Base-by-base conservation (phyloP, 192 early-diverging fungal genomes). In the Umbelopsis ramanniana region DNA sequence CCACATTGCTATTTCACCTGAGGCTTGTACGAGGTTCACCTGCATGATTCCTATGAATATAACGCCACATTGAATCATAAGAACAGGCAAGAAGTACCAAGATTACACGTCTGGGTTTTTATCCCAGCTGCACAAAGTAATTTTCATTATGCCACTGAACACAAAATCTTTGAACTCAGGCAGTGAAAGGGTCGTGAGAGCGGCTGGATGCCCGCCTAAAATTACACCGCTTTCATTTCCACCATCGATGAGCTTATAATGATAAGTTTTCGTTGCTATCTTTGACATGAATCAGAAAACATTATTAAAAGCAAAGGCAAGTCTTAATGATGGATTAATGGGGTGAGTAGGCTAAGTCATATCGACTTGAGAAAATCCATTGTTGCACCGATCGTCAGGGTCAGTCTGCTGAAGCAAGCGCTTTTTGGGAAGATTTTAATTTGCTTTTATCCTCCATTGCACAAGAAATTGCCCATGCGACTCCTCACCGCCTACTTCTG, bases 41-140 rank as follows among this genome's bases (percentile, higher is more conserved):
- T 55, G 24, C 57, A 63, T 37, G 11, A 63, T 35, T 63, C 26
- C 10, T n/a, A 38, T 63, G 26, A 29, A 19, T 26, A 63, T 23
- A 26, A n/a, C 57, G 57, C 57, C 57, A 63, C 57, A 11, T 29
- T 17, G 57, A 63, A 63, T 63, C 57, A 63, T 37, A 63, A 63
- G 57, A 19, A 35, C 57, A 11, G 6, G 23, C 53, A 23, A 23
- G 26, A 22, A 55, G 11, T 63, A 63, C 57, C 24, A 26, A 63
- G 26, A 19, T 26, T 63, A 26, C 12, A 15, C 35, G 8, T 63
- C 26, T 37, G 33, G 48, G 57, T 63, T 35, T 12, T 12, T 43
- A 11, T 5, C 40, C 1, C 15, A n/a, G 17, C 14, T 63, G 33
- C 33, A 63, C 26, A 63, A 63, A 63, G 57, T 63, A 63, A 63